Base-by-base conservation (phyloP, 2,329 filamentous ascomycete species). In the Aspergillus pseudoterreus region DNA sequence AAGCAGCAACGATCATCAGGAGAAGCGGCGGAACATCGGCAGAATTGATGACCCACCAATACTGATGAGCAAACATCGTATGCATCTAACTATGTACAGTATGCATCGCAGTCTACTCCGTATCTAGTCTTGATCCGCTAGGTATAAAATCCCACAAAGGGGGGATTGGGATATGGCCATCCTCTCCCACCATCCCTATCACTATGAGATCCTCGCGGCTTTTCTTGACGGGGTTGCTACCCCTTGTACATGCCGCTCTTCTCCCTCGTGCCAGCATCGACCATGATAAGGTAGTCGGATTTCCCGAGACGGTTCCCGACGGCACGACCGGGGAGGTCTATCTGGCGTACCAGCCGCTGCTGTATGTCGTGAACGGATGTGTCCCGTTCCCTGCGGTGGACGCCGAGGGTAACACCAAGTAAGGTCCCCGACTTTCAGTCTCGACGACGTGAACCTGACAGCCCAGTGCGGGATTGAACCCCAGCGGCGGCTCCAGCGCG, bases 311-410 rank as follows among this genome's bases (percentile, higher is more conserved):
- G 0, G 78, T 83, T 0, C 81, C 82, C 0, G 69, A 66, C 39
- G 72, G 71, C 4, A 68, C 68, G 1, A 62, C 67, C 0, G 82
- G 82, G 12, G 62, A 70, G 2, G 63, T 82, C 21, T 81, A 81
- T 57, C 63, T 79, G 39, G 77, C 78, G 48, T 84, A 82, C 66
- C 77, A 84, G 66, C 82, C 81, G 0, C 75, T 71, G 48, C 71
- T 84, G 5, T 59, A 81, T 10, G 77, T 84, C 4, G 73, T 75
- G 15, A 80, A 81, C 58, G 82, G 83, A 43, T 86, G 83, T 55
- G 82, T 85, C 8, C 81, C 82, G 0, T 86, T 83, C 61, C 82
- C 82, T 0, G 82, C 78, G 1, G 82, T 86, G 1, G 79, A 86
- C 55, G 74, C 74, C 0, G 65, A 70, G 0, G 83, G 83, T 2